Percentiles rank a stretch among this genome's conserved stretches.
Conservation (phyloP, 139 green algal species). For the Chlamydomonas incerta region DNA sequence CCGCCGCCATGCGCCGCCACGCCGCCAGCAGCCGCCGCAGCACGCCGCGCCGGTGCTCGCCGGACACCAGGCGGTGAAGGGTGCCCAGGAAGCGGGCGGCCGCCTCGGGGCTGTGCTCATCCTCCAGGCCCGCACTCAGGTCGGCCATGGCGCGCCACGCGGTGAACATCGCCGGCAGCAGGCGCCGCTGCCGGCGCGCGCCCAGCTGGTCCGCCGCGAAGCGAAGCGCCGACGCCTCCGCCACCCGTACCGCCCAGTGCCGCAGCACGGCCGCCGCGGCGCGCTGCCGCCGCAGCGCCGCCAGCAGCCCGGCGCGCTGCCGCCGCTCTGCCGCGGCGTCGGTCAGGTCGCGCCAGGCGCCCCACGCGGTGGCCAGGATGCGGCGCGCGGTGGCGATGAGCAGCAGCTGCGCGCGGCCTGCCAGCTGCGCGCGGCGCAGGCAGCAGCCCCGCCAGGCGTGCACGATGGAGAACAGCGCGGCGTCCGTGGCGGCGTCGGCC, state of each 20-base stretch:
- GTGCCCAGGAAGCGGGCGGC: not conserved
- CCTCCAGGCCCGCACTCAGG: not conserved
- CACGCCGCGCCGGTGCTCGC: not conserved
- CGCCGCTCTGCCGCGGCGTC: not conserved
- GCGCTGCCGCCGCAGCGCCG: not conserved
- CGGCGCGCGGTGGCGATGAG: not conserved
- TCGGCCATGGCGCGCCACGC: not conserved
- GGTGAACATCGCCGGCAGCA: slow-evolving; percentile 3
- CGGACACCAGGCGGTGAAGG: not conserved
- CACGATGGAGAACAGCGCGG: not conserved
- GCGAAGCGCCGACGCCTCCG: not conserved
- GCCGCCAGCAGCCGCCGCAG: not conserved
- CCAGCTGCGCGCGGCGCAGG: not conserved
- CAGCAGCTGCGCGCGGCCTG: not conserved
- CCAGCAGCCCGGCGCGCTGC: not conserved
- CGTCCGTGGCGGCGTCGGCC: not conserved
- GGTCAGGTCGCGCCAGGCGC: not conserved
- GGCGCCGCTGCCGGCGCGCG: not conserved
- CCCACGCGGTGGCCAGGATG: not conserved
- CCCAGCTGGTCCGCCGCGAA: not conserved
- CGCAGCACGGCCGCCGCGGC: not conserved
- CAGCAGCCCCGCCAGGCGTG: not conserved
- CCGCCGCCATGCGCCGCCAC: not conserved
- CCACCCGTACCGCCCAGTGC: not conserved
- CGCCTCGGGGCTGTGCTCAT: not conserved